Evolutionary conservation across 768 basidiomycete genomes (phyloP), one percentile per base, ranked within the genome.

Genomic region (Imleria badia): DNA sequence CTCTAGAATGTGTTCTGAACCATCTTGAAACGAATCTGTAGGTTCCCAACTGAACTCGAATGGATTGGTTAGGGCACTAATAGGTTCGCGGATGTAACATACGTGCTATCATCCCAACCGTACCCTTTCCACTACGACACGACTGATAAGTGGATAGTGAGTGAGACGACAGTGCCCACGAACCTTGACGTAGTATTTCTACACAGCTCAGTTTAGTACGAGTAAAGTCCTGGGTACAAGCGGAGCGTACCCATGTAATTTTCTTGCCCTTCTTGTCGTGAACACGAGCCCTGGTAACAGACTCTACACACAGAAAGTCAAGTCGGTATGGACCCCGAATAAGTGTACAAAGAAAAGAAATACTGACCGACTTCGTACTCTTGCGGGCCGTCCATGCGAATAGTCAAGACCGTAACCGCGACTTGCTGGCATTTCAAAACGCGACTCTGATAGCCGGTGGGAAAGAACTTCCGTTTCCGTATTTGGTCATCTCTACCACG

Each of bases 291-390:
- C 73, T 71, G 3, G 75, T 66, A 39, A 87, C 74, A 20, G 76
- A 76, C 65, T 87, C 85, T 87, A 56, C 30, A 31, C 5, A 52
- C 22, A 7, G 23, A 12, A 30, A 26, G 33, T 50, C n/a, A 19
- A 51, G 54, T 62, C 46, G 15, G 12, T 33, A 38, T 51, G 46
- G 11, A 45, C 8, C 0, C 51, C 11, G 2, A 58, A 13, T 20
- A 36, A 22, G 56, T 34, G 4, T 9, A 45, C 36, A 26, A 17
- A 9, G 12, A 34, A 17, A 45, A 39, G 33, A 48, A 45, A 31
- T 14, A 73, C 85, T 72, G 52, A 84, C 86, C 86, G 56, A 88
- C 85, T 81, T 85, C 84, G 65, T 85, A 88, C 63, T 85, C 83
- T 50, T 71, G 74, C 20, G 52, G 50, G 51, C 76, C 76, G 41